These are phyloP conservation scores for Lithocarpus polystachyus DNA, from an alignment of 306 rosid species.

Conservation along the genomic window DNA sequence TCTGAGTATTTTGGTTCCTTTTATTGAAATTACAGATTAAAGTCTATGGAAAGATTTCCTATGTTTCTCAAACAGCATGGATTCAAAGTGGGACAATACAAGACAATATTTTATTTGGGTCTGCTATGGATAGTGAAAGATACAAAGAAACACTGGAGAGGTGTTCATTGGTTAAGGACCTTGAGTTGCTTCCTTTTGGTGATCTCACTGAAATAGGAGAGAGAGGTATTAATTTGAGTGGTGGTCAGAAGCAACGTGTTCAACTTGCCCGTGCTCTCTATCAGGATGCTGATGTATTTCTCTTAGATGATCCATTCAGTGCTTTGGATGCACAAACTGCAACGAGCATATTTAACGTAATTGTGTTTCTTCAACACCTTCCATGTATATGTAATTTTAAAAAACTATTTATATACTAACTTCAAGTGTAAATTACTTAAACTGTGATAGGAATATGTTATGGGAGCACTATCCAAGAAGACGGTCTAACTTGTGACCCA, in stretches of 20 bases:
- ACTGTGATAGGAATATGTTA: slow-evolving; percentile 41
- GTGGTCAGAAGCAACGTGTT: slow-evolving; percentile 50
- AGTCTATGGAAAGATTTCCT: slow-evolving; percentile 45
- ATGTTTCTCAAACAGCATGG: slow-evolving; percentile 68
- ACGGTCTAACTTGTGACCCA: slow-evolving; percentile 59
- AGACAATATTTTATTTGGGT: slow-evolving; percentile 54
- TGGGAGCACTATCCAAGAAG: slow-evolving; percentile 46
- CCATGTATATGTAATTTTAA: background rate
- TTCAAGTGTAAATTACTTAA: background rate
- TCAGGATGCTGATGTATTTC: slow-evolving; percentile 48
- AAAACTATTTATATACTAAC: background rate
- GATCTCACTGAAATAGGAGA: slow-evolving; percentile 60
- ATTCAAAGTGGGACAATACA: slow-evolving; percentile 50
- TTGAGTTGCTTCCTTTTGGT: slow-evolving; percentile 53
- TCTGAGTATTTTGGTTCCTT: background rate
- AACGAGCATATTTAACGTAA: slow-evolving; percentile 45
- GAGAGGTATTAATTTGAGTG: slow-evolving; percentile 57
- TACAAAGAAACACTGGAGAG: slow-evolving; percentile 44
- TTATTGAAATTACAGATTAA: slow-evolving; percentile 29
- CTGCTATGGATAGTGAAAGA: slow-evolving; percentile 37
- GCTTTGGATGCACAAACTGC: slow-evolving; percentile 68
- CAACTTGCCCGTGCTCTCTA: slow-evolving; percentile 59
- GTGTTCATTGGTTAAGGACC: slow-evolving; percentile 48
- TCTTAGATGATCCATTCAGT: slow-evolving; percentile 66
- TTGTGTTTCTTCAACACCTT: background rate